A percentile compares a stretch with the other conserved stretches of the same genome.
phyloP scores from a whole-genome alignment of 1,139 yeast species.

The Blastobotrys illinoisensis region DNA sequence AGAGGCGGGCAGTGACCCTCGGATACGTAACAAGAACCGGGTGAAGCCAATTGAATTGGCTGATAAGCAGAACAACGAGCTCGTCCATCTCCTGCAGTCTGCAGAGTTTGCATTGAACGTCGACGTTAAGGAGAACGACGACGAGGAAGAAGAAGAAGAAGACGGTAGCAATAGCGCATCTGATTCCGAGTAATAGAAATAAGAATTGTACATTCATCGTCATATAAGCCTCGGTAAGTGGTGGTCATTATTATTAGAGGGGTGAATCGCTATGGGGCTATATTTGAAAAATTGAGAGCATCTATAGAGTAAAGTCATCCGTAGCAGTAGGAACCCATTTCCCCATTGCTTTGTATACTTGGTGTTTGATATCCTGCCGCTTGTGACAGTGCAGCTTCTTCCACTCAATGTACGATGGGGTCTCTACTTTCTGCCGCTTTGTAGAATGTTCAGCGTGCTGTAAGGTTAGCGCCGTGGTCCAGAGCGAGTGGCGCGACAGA shows the following conservation, averaged over 20 bases:
- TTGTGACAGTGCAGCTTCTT: slow-evolving; percentile 7
- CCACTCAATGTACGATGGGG: slow-evolving; percentile 14
- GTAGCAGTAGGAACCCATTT: slow-evolving; percentile 27
- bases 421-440: background rate
- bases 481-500: background rate
- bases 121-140: slow-evolving; percentile 30
- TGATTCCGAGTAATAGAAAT: slow-evolving; percentile 12
- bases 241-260: too few relatives aligned
- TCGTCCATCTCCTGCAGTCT: slow-evolving; percentile 62
- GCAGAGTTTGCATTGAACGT: slow-evolving; percentile 65
- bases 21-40: slow-evolving; percentile 50
- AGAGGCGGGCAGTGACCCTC: slow-evolving; percentile 90
- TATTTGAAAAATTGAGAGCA: too few relatives aligned
- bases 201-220: background rate
- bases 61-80: slow-evolving; percentile 41
- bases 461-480: background rate
- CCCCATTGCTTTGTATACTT: slow-evolving; percentile 20
- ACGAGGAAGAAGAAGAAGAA: slow-evolving; percentile 19
- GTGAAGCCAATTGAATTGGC: slow-evolving; percentile 73
- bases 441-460: background rate
- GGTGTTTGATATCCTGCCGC: slow-evolving; percentile 21
- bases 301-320: slow-evolving; percentile 26
- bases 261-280: too few relatives aligned
- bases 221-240: too few relatives aligned
- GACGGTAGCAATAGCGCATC: slow-evolving; percentile 16